These are phyloP conservation scores for Silene latifolia DNA, from an alignment of 148 eudicot species.

Conservation along the genomic window DNA sequence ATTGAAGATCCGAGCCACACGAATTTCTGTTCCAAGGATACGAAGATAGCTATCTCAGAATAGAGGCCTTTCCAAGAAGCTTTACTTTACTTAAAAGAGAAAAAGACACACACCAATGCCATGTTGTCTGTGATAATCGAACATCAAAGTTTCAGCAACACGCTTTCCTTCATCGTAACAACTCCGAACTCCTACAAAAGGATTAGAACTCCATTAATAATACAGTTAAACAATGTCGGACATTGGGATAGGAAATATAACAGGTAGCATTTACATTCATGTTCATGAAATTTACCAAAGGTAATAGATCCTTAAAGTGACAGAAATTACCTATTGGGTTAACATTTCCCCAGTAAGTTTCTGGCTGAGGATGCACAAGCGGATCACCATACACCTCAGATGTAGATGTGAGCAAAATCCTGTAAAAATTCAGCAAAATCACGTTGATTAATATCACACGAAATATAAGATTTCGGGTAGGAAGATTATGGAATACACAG, in stretches of 20 bases:
- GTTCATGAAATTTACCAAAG: neutral
- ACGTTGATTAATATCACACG: neutral
- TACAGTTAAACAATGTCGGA: neutral
- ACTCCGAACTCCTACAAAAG: constrained; percentile 78
- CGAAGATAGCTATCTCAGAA: neutral
- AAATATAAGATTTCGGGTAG: neutral
- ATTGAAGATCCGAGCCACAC: constrained; percentile 94
- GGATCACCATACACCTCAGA: constrained; percentile 96
- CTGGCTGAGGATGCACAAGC: constrained; percentile 77
- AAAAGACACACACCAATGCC: constrained; percentile 60
- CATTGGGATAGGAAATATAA: neutral
- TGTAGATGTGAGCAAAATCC: constrained; percentile 85
- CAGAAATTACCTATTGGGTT: constrained; percentile 76
- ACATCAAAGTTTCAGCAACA: constrained; percentile 99
- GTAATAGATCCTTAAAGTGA: neutral
- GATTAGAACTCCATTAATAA: neutral
- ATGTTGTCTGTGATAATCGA: constrained; percentile 97
- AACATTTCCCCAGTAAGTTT: constrained; percentile 97
- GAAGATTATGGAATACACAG: neutral
- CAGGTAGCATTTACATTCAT: neutral
- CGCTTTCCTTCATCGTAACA: constrained; percentile 99
- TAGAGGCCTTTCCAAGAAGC: neutral
- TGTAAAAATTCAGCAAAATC: constrained; percentile 23
- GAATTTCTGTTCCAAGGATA: constrained; percentile 55
- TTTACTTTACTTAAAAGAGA: neutral